A percentile compares a stretch with the other conserved stretches of the same genome.
phyloP scores from a whole-genome alignment of 768 basidiomycete species.

The Pisolithus tinctorius region DNA sequence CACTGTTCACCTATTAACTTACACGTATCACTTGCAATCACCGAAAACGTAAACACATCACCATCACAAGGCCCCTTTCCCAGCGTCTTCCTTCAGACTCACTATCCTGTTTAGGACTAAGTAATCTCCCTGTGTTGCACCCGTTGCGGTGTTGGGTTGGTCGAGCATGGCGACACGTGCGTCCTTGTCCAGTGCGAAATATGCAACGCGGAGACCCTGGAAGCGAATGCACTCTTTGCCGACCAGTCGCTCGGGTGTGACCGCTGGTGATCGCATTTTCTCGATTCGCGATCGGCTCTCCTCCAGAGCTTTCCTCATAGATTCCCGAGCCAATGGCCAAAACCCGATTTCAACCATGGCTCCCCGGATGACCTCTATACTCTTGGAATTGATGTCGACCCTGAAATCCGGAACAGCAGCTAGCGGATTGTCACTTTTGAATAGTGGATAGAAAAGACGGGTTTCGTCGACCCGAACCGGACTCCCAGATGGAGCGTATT shows the following conservation, averaged over 20 bases:
- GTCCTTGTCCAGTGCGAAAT: constrained; percentile 92
- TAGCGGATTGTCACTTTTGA: constrained; percentile 88
- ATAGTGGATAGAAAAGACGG: constrained; percentile 86
- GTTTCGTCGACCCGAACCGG: constrained; percentile 86
- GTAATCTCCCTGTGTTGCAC: constrained; percentile 62
- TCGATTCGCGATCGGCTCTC: constrained; percentile 60
- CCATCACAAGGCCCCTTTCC: constrained; percentile 44
- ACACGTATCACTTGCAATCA: constrained; percentile 1
- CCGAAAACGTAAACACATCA: neutral
- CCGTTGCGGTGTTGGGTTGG: constrained; percentile 37
- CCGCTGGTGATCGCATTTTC: constrained; percentile 59
- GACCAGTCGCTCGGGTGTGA: constrained; percentile 67
- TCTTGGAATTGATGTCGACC: constrained; percentile 77
- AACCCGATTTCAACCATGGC: constrained; percentile 89
- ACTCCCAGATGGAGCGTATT: constrained; percentile 68
- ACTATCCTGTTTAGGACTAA: constrained; percentile 90
- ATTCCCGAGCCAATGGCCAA: constrained; percentile 70
- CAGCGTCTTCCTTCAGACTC: constrained; percentile 89
- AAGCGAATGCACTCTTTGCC: constrained; percentile 93
- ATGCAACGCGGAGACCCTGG: constrained; percentile 93
- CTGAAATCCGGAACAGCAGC: constrained; percentile 65
- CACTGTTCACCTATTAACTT: constrained; percentile 2
- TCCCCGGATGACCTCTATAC: constrained; percentile 70
- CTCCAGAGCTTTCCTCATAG: constrained; percentile 54
- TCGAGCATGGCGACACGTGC: constrained; percentile 60